Evolutionary conservation across 2,329 filamentous ascomycete genomes (phyloP).

Genomic region (Colletotrichum tanaceti): DNA sequence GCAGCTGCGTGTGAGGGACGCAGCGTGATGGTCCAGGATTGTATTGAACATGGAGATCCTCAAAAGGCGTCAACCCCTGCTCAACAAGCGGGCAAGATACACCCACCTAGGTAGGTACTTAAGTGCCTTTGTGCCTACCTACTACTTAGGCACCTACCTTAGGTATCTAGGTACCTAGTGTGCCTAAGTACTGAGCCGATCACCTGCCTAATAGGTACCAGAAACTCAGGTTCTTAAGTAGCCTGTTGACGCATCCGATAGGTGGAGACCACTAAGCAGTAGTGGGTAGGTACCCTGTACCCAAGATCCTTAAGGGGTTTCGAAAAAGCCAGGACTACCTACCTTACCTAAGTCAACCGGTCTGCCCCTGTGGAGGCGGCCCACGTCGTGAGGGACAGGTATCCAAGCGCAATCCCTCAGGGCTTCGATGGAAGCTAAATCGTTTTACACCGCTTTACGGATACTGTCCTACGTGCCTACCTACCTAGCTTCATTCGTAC

Average conservation of each 20-base stretch:
- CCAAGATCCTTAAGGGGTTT: not conserved
- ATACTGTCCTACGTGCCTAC: not conserved
- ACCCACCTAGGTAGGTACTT: no score
- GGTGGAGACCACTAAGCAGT: not conserved
- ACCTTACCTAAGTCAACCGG: not conserved
- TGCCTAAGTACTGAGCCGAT: no score
- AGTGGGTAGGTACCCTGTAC: no score
- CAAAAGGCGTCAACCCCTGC: not conserved
- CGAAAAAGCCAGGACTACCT: conserved; percentile 12
- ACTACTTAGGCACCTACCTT: no score
- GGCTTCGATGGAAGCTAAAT: not conserved
- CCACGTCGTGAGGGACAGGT: conserved; percentile 14
- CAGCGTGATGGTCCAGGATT: not conserved
- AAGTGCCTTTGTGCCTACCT: no score
- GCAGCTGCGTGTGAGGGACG: not conserved
- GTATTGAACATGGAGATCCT: not conserved
- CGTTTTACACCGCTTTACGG: not conserved
- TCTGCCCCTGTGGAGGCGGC: conserved; percentile 19
- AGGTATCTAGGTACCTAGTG: not conserved
- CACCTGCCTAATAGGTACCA: no score
- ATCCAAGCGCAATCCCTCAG: not conserved
- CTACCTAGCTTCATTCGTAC: not conserved
- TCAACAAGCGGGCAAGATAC: not conserved
- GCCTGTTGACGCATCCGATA: not conserved
- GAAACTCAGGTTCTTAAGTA: no score